Base-by-base conservation (phyloP, 2,329 filamentous ascomycete species). In the Pyrenochaeta sp. region DNA sequence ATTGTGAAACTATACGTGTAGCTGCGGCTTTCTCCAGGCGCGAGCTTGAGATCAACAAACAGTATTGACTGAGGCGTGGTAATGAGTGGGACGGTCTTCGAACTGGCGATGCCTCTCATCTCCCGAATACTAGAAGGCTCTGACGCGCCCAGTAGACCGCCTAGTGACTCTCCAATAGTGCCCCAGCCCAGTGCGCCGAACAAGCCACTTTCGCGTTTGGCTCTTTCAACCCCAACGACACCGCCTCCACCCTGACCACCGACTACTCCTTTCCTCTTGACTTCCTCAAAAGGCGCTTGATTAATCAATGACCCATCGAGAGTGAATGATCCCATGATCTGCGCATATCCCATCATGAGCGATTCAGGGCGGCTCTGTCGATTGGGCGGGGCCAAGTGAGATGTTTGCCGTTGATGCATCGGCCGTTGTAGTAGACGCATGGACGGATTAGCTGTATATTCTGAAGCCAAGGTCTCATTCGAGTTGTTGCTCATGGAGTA, bases 331-430 rank as follows among this genome's bases (percentile, higher is more conserved):
- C 95, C 95, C 77, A 92, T 91, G 2, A 98, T 87, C 69, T 99
- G 95, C 2, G 92, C 94, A 78, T 96, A 99, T 0, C 93, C 95
- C 95, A 99, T 99, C 88, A 99, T 96, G 52, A 99, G 80, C 1
- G 90, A 89, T 74, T 98, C 93, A 0, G 91, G 88, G 82, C 71
- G 67, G 62, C 68, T 71, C 27, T 68, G 68, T n/a, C 56, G 64
- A 6, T 58, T 67, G 0, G 69, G 64, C 0, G 61, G 80, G 78
- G 57, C 69, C 48, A 77, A 56, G 39, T 74, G 72, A 25, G 75
- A 76, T 6, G 60, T 46, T 40, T 62, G 69, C 40, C 73, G 68
- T 47, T 73, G 72, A 52, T 77, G 74, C 37, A 67, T 40, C 5
- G 67, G 56, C 40, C 65, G 64, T 28, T 69, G 66, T 19, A 88